Conservation (phyloP, 257 asterid species). For the Thymus mandschuricus region DNA sequence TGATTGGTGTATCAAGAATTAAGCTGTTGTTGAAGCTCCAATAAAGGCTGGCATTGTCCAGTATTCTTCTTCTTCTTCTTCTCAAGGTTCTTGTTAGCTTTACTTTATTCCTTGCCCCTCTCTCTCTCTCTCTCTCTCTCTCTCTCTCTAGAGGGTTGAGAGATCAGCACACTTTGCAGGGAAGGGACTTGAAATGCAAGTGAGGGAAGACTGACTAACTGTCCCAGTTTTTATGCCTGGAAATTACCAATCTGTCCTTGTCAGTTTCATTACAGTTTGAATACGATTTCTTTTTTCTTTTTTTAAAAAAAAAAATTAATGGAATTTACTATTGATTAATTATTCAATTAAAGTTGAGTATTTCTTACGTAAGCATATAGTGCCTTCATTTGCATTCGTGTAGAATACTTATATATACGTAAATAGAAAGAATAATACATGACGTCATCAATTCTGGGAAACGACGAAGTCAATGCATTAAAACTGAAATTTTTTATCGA, state of each 20-base stretch:
- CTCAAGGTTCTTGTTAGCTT: slow-evolving; percentile 41
- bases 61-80: slow-evolving; percentile 40
- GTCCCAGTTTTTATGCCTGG: slow-evolving; percentile 37
- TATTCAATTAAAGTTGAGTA: no score
- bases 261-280: slow-evolving; percentile 21
- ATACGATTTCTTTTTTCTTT: no score
- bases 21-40: slow-evolving; percentile 26
- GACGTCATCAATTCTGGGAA: neutral
- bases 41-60: slow-evolving; percentile 38
- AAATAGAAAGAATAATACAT: neutral
- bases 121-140: slow-evolving; percentile 29
- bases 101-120: slow-evolving; percentile 54
- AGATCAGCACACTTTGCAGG: slow-evolving; percentile 70
- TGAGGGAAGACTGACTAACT: slow-evolving; percentile 67
- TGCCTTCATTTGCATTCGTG: neutral
- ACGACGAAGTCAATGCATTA: neutral
- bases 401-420: neutral
- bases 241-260: slow-evolving; percentile 67
- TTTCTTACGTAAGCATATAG: no score
- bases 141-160: slow-evolving; percentile 34
- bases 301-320: neutral
- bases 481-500: no score
- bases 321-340: neutral
- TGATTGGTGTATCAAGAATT: slow-evolving; percentile 30
- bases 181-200: slow-evolving; percentile 80